phyloP scores from a whole-genome alignment of 805 yeast species.

The Blastobotrys chiropterorum region DNA sequence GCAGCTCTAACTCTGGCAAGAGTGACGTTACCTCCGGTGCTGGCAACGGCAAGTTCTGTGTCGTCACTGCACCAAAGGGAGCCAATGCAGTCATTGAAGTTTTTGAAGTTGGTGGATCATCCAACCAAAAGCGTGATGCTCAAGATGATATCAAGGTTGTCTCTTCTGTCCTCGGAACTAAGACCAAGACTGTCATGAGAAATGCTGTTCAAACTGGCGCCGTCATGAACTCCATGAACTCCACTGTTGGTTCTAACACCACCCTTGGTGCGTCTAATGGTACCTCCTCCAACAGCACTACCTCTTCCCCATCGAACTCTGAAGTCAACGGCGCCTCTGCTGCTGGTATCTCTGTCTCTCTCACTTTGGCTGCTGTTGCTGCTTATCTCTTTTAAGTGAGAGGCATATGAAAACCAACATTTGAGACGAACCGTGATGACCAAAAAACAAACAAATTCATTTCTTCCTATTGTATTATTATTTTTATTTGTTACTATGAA shows the following conservation, averaged over 20 bases:
- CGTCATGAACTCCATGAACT: neutral
- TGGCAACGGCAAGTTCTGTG: constrained; percentile 76
- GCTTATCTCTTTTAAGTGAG: neutral
- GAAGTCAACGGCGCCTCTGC: neutral
- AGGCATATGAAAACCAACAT: neutral
- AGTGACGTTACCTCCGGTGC: constrained; percentile 37
- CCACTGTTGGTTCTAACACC: constrained; percentile 1
- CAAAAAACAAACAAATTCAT: neutral
- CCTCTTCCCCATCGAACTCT: neutral
- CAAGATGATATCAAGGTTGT: neutral
- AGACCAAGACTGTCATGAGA: neutral
- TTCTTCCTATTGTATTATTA: neutral
- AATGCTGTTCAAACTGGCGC: neutral
- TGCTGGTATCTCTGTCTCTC: constrained; percentile 2
- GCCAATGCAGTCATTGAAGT: constrained; percentile 69
- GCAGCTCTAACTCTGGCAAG: constrained; percentile 29
- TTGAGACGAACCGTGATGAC: neutral
- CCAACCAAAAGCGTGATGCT: constrained; percentile 3
- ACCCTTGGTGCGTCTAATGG: neutral
- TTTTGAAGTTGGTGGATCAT: constrained; percentile 35
- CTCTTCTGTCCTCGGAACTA: constrained; percentile 2
- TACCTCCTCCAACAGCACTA: constrained; percentile 7
- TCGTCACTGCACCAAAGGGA: constrained; percentile 64
- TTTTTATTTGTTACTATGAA: too few species aligned
- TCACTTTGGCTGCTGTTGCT: neutral